These are phyloP conservation scores for Podospora sp. DNA, from an alignment of 495 filamentous ascomycete genomes.

Conservation along the genomic window DNA sequence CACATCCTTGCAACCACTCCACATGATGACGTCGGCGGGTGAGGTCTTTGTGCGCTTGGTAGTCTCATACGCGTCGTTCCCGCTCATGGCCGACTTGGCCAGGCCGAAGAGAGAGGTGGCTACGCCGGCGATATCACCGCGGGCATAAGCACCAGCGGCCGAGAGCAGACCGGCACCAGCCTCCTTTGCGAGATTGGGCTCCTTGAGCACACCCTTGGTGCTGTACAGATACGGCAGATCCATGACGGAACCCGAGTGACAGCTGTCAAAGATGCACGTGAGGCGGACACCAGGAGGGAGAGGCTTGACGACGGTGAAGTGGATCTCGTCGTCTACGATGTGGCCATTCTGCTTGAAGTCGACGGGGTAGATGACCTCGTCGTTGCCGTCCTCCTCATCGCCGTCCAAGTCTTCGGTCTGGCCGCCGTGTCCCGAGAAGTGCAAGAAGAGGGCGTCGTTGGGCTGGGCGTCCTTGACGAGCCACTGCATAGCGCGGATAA, in stretches of 20 bases:
- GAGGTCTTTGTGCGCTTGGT: conserved; percentile 89
- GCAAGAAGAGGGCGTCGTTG: conserved; percentile 54
- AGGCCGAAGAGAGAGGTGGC: conserved; percentile 73
- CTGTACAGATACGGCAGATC: conserved; percentile 97
- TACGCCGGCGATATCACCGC: conserved; percentile 80
- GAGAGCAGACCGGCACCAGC: conserved; percentile 86
- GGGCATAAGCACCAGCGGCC: conserved; percentile 80
- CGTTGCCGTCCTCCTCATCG: conserved; percentile 91
- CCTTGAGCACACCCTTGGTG: conserved; percentile 92
- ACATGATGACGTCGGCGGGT: conserved; percentile 97
- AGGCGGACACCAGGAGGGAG: conserved; percentile 84
- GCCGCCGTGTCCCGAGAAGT: conserved; percentile 62
- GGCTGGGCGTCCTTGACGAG: conserved; percentile 48
- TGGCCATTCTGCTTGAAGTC: conserved; percentile 87
- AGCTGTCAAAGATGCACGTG: conserved; percentile 97
- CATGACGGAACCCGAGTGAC: conserved; percentile 94
- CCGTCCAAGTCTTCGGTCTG: conserved; percentile 53
- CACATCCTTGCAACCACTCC: conserved; percentile 91
- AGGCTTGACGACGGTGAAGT: conserved; percentile 80
- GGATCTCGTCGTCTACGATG: conserved; percentile 97
- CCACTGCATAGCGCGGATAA: conserved; percentile 53
- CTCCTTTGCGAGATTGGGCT: conserved; percentile 96
- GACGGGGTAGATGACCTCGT: conserved; percentile 97
- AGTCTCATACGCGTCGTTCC: conserved; percentile 77
- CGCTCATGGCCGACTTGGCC: conserved; percentile 83